Conservation (phyloP, 352 stramenopile species). For the Phytophthora pseudosyringae region DNA sequence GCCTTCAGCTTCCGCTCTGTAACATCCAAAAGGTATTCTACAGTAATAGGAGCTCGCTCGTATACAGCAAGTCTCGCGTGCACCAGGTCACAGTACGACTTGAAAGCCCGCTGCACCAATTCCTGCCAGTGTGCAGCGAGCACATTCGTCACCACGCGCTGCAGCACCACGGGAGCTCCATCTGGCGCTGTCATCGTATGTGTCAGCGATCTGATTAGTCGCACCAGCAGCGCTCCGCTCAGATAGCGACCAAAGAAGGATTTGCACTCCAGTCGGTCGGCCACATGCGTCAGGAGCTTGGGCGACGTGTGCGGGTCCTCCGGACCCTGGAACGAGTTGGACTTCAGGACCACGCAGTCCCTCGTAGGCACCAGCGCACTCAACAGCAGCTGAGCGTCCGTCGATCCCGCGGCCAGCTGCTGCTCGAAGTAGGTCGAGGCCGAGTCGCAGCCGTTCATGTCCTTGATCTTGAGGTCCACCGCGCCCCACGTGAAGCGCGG, state of each 20-base stretch:
- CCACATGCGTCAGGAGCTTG: conserved; percentile 64
- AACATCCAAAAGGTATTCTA: conserved; percentile 72
- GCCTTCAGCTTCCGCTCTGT: conserved; percentile 71
- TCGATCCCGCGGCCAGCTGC: conserved; percentile 50
- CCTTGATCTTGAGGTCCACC: conserved; percentile 81
- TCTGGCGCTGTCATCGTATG: conserved; percentile 44
- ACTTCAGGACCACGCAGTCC: conserved; percentile 76
- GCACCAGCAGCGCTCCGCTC: conserved; percentile 56
- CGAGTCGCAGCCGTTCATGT: conserved; percentile 75
- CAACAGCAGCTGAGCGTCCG: conserved; percentile 61
- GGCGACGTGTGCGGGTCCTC: conserved; percentile 55
- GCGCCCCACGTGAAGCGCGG: conserved; percentile 72
- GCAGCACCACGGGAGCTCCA: conserved; percentile 50
- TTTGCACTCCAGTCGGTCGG: conserved; percentile 59
- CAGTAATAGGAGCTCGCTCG: conserved; percentile 59
- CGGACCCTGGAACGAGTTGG: conserved; percentile 46
- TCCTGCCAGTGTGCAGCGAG: conserved; percentile 67
- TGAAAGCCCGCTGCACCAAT: conserved; percentile 57
- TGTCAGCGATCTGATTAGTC: conserved; percentile 59
- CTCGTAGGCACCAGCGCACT: conserved; percentile 41
- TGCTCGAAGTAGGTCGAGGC: conserved; percentile 74
- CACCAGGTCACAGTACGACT: conserved; percentile 66
- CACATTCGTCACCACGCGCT: conserved; percentile 70
- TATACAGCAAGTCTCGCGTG: conserved; percentile 69
- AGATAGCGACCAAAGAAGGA: conserved; percentile 71